Evolutionary conservation across 495 filamentous ascomycete species (phyloP).

Genomic region (Terfezia boudieri): DNA sequence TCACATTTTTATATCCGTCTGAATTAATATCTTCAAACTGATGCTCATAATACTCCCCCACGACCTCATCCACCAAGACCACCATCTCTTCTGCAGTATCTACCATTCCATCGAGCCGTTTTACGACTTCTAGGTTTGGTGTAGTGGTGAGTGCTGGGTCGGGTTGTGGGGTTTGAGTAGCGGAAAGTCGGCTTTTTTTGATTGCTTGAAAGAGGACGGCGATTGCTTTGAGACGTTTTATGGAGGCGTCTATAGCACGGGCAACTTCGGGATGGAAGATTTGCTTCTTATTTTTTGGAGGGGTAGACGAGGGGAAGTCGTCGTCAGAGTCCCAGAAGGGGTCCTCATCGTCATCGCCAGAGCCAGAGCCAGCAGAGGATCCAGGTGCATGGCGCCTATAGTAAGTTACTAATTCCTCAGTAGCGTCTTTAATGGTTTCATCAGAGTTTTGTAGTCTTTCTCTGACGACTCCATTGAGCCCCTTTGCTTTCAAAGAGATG

Average conservation of each 20-base stretch:
- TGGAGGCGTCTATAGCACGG: background rate
- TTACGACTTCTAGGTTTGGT: background rate
- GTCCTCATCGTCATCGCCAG: background rate
- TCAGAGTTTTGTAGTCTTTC: conserved; percentile 28
- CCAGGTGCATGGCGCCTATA: no score
- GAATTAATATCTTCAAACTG: background rate
- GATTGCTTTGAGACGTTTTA: background rate
- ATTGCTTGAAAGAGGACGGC: background rate
- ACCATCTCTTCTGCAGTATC: background rate
- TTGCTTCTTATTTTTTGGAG: background rate
- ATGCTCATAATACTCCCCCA: background rate
- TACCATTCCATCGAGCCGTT: background rate
- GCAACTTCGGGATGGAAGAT: background rate
- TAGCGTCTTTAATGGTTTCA: conserved; percentile 38
- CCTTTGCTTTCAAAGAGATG: conserved; percentile 27
- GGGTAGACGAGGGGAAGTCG: background rate
- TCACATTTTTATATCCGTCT: background rate
- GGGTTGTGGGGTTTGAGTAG: background rate
- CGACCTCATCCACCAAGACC: background rate
- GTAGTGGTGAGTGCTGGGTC: background rate
- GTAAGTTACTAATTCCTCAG: conserved; percentile 39
- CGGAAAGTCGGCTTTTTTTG: background rate
- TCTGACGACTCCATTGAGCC: conserved; percentile 28
- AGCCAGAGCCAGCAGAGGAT: background rate
- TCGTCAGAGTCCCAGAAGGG: background rate